Base-by-base conservation (phyloP, 768 basidiomycete genomes). In the Boletus bicolor region DNA sequence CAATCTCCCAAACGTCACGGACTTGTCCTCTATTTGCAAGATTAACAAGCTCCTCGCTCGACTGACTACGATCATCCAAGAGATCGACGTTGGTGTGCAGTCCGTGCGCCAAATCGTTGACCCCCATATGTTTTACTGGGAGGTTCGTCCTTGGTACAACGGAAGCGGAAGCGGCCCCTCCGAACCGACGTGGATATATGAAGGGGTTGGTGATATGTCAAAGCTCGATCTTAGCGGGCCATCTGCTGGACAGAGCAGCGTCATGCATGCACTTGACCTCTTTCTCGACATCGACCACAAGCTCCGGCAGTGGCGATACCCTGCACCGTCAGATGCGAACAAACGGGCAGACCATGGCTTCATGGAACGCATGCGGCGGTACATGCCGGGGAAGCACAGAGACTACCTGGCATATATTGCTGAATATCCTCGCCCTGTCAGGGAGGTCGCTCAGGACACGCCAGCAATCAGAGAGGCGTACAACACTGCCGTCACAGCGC, bases 361-460 rank as follows among this genome's bases (percentile, higher is more conserved):
- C 75, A 93, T 98, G 87, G 86, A 89, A 55, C 81, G 92, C 46
- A 97, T 97, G 94, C 76, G 91, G 54, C 82, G 83, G 21, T 98
- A 98, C 74, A 98, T 98, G 96, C 95, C 96, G 0, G 88, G 89
- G 14, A 82, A 82, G 51, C 96, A 98, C 73, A 86, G 91, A 42
- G 84, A 87, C 44, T 98, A 93, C 75, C 81, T 98, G 52, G 71
- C 73, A 24, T 82, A 85, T 63, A 80, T 98, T 37, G 76, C 81
- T 2, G 72, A 76, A 12, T 76, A 79, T 50, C 80, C 83, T 14
- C 84, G 75, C n/a, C 77, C 84, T 21, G 64, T 92, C 49, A 83
- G 90, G 24, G 79, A 83, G 37, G 72, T 86, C 34, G 88, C 85
- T 2, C 77, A 77, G 54, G 68, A 72, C 42, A 83, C 78, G 14